phyloP scores from a whole-genome alignment of 2,329 filamentous ascomycete species.

The Botrytis elliptica region DNA sequence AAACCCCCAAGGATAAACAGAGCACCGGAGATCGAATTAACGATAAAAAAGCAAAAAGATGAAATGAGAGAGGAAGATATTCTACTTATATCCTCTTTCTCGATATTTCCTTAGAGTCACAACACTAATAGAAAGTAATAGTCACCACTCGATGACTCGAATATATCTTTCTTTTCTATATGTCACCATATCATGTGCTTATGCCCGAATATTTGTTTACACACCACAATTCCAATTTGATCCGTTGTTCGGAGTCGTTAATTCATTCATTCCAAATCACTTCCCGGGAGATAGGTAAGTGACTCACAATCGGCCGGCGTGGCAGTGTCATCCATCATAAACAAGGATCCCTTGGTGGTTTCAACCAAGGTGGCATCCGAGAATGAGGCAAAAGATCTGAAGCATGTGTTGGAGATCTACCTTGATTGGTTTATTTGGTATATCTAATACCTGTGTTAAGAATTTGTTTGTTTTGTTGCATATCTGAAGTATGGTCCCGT shows the following conservation, averaged over 20 bases:
- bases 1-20: not conserved
- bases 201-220: not conserved
- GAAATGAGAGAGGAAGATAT: not conserved
- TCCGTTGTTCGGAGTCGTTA: not conserved
- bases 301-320: constrained; percentile 7
- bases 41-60: not conserved
- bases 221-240: not conserved
- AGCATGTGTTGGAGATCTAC: not conserved
- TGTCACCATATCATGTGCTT: constrained; percentile 3
- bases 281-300: not conserved
- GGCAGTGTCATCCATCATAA: constrained; percentile 5
- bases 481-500: not conserved
- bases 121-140: not conserved
- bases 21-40: not conserved
- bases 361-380: not conserved
- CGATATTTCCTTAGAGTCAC: not conserved
- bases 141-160: constrained; percentile 17
- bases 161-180: not conserved
- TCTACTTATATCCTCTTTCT: not conserved
- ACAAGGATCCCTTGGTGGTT: constrained; percentile 7
- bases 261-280: not conserved
- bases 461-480: not conserved
- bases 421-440: constrained; percentile 1
- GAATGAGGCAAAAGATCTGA: constrained; percentile 6
- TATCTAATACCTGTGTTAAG: not conserved